Percentiles rank a stretch among this genome's conserved stretches.
These are phyloP conservation scores for Sphagnum tenellum DNA, from an alignment of 225 moss, liverwort and hornwort genomes.

Conservation along the genomic window DNA sequence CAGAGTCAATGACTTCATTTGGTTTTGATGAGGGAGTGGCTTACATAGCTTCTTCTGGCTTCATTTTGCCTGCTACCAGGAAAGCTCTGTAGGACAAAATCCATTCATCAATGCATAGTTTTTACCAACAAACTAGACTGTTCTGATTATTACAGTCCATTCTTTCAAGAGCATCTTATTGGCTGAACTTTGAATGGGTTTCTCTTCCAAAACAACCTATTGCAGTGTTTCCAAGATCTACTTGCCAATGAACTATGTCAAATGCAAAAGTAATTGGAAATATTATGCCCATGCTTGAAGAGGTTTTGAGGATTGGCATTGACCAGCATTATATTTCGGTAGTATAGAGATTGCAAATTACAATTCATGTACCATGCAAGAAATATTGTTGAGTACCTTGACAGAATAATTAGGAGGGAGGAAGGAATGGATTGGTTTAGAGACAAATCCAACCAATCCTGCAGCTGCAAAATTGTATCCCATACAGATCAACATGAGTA, in stretches of 20 bases:
- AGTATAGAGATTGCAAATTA: no score
- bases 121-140: neutral
- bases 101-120: neutral
- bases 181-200: no score
- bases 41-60: constrained; percentile 88
- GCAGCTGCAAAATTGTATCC: constrained; percentile 38
- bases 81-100: constrained; percentile 62
- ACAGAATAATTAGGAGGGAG: constrained; percentile 79
- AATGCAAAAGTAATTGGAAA: neutral
- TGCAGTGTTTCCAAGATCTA: no score
- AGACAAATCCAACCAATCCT: constrained; percentile 98
- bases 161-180: no score
- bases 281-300: no score
- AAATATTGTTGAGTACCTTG: constrained; percentile 37
- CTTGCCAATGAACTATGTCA: neutral
- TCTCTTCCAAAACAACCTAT: no score
- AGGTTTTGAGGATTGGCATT: no score
- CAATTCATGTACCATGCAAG: no score
- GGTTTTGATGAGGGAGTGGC: constrained; percentile 89
- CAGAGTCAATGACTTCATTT: constrained; percentile 91
- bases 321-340: no score
- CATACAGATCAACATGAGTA: neutral
- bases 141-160: neutral
- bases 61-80: constrained; percentile 70
- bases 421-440: constrained; percentile 90